Evolutionary conservation across 2,329 filamentous ascomycete species (phyloP).

Genomic region (Meredithiella fracta): DNA sequence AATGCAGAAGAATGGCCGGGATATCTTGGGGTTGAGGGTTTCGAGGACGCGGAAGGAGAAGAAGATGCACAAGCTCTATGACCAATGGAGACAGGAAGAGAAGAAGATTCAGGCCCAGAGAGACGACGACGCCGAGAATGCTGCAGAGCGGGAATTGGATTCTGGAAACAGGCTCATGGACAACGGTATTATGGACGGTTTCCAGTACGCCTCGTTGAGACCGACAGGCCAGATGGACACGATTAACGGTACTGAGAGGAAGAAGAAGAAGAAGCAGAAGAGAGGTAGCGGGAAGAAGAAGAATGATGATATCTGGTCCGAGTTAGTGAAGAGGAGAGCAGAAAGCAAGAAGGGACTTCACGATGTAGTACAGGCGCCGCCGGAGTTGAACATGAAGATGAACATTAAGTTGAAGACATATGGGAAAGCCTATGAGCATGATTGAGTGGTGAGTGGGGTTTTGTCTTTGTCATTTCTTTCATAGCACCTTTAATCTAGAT

Average conservation of each 20-base stretch:
- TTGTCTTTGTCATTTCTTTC: no score
- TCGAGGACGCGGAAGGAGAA: constrained; percentile 69
- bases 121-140: constrained; percentile 48
- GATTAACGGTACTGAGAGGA: constrained; percentile 29
- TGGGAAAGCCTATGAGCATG: constrained; percentile 6
- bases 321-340: constrained; percentile 49
- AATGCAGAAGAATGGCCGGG: constrained; percentile 42
- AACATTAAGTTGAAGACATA: constrained; percentile 20
- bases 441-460: background rate
- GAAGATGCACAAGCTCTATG: constrained; percentile 64
- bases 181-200: constrained; percentile 15
- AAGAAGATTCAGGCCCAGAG: constrained; percentile 44
- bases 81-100: constrained; percentile 58
- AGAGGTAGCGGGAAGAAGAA: constrained; percentile 21
- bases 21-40: constrained; percentile 48
- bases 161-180: constrained; percentile 34
- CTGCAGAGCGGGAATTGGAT: constrained; percentile 46
- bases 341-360: constrained; percentile 35
- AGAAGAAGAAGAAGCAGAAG: constrained; percentile 29
- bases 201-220: constrained; percentile 8
- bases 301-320: constrained; percentile 58
- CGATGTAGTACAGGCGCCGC: constrained; percentile 58
- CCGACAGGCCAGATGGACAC: constrained; percentile 10
- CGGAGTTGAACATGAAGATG: constrained; percentile 42
- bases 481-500: no score